A percentile compares a stretch with the other conserved stretches of the same genome.
phyloP scores from a whole-genome alignment of 2,329 filamentous ascomycete species.

The Teratosphaeria gauchensis region DNA sequence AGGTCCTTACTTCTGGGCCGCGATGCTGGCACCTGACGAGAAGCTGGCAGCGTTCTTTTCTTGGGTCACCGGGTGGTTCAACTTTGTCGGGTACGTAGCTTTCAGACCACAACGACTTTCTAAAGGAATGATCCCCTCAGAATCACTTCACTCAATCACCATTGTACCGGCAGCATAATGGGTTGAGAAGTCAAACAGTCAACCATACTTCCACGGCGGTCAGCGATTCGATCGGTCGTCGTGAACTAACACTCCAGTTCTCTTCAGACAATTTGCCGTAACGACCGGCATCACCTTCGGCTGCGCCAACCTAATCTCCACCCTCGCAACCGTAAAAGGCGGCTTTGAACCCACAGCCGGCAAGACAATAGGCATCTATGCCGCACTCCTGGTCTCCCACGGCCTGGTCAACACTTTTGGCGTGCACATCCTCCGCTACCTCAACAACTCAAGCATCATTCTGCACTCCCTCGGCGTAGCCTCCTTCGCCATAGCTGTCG shows the following conservation, averaged over 20 bases:
- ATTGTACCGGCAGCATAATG: too few relatives aligned
- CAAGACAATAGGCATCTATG: slow-evolving; percentile 50
- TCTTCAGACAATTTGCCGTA: slow-evolving; percentile 29
- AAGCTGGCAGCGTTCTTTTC: slow-evolving; percentile 34
- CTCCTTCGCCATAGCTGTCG: slow-evolving; percentile 45
- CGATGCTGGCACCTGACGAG: slow-evolving; percentile 43
- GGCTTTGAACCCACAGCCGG: slow-evolving; percentile 35
- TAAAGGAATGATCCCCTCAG: background rate
- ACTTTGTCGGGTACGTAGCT: slow-evolving; percentile 29
- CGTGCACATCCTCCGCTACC: slow-evolving; percentile 44
- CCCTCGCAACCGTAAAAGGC: slow-evolving; percentile 36
- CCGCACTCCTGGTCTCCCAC: slow-evolving; percentile 46
- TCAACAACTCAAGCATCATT: slow-evolving; percentile 49
- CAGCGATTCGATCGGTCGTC: too few relatives aligned
- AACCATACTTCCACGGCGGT: too few relatives aligned
- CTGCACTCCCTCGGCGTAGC: slow-evolving; percentile 46
- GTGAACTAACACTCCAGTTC: background rate
- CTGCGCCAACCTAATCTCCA: slow-evolving; percentile 37
- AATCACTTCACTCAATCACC: too few relatives aligned
- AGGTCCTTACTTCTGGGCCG: slow-evolving; percentile 53
- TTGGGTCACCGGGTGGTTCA: slow-evolving; percentile 44
- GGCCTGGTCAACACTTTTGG: slow-evolving; percentile 50
- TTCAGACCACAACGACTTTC: slow-evolving; percentile 21
- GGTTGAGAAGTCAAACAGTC: too few relatives aligned
- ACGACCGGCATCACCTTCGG: slow-evolving; percentile 42